Evolutionary conservation across 2,329 filamentous ascomycete genomes (phyloP).

Genomic region (Fusarium torulosum): DNA sequence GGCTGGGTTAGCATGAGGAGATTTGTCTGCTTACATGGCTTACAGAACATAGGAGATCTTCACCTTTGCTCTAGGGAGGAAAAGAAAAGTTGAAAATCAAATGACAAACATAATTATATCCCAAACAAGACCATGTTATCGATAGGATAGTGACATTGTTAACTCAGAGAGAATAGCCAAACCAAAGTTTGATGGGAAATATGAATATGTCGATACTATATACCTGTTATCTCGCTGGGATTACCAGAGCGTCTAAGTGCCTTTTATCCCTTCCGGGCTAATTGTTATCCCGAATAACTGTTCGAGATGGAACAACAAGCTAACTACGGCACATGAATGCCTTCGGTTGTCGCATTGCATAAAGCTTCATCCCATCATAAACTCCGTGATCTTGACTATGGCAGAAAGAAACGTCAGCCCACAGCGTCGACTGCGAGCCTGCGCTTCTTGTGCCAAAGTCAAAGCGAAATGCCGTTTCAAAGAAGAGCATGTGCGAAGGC

Average conservation of each 20-base stretch:
- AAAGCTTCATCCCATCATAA: not conserved
- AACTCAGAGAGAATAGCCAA: not conserved
- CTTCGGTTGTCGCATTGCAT: not conserved
- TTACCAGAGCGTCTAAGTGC: not conserved
- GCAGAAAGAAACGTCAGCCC: slow-evolving; percentile 43
- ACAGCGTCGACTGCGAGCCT: slow-evolving; percentile 49
- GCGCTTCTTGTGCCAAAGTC: slow-evolving; percentile 47
- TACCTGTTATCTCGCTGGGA: not conserved
- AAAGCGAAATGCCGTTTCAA: slow-evolving; percentile 51
- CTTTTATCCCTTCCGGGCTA: slow-evolving; percentile 14
- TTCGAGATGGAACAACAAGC: not conserved
- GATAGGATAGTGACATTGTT: not conserved
- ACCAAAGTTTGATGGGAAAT: not conserved
- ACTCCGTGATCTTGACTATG: slow-evolving; percentile 13
- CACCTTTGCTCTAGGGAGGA: not conserved
- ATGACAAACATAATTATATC: not conserved
- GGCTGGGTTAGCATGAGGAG: not conserved
- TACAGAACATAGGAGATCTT: not conserved
- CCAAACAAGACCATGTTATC: no score
- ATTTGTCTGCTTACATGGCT: not conserved
- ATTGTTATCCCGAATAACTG: not conserved
- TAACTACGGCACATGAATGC: not conserved
- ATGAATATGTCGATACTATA: not conserved
- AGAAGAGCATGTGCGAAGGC: slow-evolving; percentile 35
- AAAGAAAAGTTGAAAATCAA: not conserved